Conservation (phyloP, 179 eudicot species). For the Beta macrorhiza region DNA sequence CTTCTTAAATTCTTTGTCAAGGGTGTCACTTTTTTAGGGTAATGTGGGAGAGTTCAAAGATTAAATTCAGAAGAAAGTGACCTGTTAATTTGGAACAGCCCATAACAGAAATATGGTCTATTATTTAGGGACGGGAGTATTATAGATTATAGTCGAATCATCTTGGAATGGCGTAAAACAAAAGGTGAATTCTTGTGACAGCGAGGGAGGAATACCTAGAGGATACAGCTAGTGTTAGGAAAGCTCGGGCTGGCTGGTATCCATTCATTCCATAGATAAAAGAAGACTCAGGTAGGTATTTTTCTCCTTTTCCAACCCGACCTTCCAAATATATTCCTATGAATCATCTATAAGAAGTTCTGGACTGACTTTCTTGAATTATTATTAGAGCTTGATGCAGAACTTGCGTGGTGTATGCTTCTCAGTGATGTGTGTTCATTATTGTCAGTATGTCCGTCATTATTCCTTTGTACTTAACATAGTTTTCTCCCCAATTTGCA, state of each 20-base stretch:
- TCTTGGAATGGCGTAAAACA: neutral
- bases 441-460: neutral
- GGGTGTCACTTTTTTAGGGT: no score
- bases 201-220: no score
- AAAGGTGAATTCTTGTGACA: neutral
- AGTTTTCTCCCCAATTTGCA: constrained; percentile 25
- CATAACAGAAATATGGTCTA: no score
- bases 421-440: neutral
- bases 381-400: neutral
- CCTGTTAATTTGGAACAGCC: neutral
- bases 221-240: neutral
- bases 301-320: neutral
- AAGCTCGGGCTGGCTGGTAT: neutral
- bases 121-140: no score
- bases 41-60: no score
- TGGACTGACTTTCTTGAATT: neutral
- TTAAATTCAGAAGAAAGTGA: no score
- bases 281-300: no score
- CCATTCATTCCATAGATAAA: no score
- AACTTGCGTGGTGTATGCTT: neutral
- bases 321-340: no score
- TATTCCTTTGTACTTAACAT: neutral
- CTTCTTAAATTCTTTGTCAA: no score
- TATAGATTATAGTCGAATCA: neutral
- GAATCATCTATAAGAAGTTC: no score